These are phyloP conservation scores for Colletotrichum eleusines DNA, from an alignment of 2,329 filamentous ascomycete genomes.

Conservation along the genomic window DNA sequence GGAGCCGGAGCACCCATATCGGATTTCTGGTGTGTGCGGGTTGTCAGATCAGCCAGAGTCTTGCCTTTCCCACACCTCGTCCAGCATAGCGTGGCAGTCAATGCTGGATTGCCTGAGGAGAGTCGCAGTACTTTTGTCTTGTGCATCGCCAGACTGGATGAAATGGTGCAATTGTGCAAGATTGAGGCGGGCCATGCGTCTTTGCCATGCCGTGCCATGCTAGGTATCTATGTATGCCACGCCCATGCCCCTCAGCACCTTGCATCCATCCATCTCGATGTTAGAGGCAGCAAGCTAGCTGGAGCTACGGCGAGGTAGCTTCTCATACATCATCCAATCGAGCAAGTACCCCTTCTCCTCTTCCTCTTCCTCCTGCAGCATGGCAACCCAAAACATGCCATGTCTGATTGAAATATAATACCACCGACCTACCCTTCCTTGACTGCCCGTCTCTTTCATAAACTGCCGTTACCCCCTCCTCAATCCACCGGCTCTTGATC, in stretches of 20 bases:
- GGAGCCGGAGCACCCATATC: constrained; percentile 6
- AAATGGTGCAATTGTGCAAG: constrained; percentile 27
- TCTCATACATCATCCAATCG: constrained; percentile 11
- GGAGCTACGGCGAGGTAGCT: constrained; percentile 11
- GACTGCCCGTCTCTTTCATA: constrained; percentile 30
- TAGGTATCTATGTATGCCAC: too few relatives aligned
- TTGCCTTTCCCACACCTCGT: not conserved
- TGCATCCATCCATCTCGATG: constrained; percentile 6
- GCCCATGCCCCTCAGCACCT: not conserved
- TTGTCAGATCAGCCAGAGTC: constrained; percentile 36
- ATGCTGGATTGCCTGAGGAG: constrained; percentile 2
- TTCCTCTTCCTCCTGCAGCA: not conserved
- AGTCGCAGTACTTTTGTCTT: not conserved
- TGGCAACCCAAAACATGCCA: constrained; percentile 28
- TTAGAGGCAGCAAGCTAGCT: not conserved
- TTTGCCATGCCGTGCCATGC: not conserved
- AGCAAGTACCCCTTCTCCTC: constrained; percentile 11
- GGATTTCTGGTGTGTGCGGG: constrained; percentile 33
- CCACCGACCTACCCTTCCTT: constrained; percentile 7
- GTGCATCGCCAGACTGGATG: not conserved
- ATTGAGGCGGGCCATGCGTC: constrained; percentile 4
- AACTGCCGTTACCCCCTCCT: constrained; percentile 23
- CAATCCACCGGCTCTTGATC: not conserved
- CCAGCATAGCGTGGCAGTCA: not conserved
- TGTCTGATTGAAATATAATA: constrained; percentile 8